These are phyloP conservation scores for Aspergillus nidulans DNA, from an alignment of 495 filamentous ascomycete genomes.

Conservation along the genomic window DNA sequence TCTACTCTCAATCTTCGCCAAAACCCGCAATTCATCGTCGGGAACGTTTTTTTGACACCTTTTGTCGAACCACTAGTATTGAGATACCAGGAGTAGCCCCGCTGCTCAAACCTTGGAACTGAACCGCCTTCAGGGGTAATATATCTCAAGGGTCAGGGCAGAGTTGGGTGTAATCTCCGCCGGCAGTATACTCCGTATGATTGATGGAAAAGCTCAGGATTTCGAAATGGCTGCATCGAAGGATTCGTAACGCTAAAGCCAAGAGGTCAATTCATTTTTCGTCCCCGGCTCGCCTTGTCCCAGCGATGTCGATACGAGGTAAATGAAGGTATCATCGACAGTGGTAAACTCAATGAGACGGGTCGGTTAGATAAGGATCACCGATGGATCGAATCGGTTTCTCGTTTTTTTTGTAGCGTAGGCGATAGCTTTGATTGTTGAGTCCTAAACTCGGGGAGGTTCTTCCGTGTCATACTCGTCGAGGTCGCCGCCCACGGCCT, in stretches of 20 bases:
- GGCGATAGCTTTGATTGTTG: not conserved
- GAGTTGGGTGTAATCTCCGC: not conserved
- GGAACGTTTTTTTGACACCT: slow-evolving; percentile 7
- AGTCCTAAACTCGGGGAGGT: not conserved
- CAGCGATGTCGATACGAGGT: no score
- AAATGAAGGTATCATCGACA: not conserved
- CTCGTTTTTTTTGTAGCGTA: not conserved
- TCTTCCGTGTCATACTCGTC: not conserved
- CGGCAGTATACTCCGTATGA: not conserved
- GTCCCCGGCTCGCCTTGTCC: not conserved
- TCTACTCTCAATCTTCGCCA: not conserved
- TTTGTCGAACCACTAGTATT: slow-evolving; percentile 4
- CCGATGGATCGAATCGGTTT: not conserved
- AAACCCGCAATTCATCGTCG: no score
- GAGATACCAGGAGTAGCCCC: slow-evolving; percentile 2
- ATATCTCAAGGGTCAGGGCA: not conserved
- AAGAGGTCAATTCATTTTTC: not conserved
- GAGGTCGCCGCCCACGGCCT: not conserved
- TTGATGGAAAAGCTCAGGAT: not conserved
- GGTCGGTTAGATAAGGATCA: not conserved
- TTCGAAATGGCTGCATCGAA: not conserved
- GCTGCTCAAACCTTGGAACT: not conserved
- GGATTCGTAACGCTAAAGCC: not conserved
- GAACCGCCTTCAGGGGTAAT: not conserved
- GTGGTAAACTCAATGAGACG: not conserved